Percentiles rank a stretch among this genome's conserved stretches.
phyloP scores from a whole-genome alignment of 495 filamentous ascomycete species.

The Aspergillus egyptiacus region DNA sequence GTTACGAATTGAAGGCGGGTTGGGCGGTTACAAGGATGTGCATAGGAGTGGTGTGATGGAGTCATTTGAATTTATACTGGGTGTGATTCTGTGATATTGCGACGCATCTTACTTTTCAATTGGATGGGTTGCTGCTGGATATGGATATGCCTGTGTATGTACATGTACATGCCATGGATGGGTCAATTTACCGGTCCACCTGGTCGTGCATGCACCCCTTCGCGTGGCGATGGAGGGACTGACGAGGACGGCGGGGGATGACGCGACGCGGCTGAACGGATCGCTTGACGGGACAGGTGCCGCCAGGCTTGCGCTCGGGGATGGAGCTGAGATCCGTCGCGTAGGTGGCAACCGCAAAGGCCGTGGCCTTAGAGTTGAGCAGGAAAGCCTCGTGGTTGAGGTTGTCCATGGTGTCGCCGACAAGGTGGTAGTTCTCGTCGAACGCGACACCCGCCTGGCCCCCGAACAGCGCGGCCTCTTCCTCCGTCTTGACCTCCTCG shows the following conservation, averaged over 20 bases:
- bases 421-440: slow-evolving; percentile 59
- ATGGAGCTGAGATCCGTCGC: slow-evolving; percentile 46
- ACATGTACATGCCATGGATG: not conserved
- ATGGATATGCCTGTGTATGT: too few species aligned
- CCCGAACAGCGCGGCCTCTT: slow-evolving; percentile 52
- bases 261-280: not conserved
- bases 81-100: too few species aligned
- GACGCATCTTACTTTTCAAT: not conserved
- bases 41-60: too few species aligned
- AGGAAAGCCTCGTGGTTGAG: slow-evolving; percentile 54
- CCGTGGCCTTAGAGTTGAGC: slow-evolving; percentile 55
- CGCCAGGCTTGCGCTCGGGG: slow-evolving; percentile 19
- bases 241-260: not conserved
- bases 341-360: slow-evolving; percentile 59
- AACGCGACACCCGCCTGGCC: slow-evolving; percentile 53
- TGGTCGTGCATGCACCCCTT: slow-evolving; percentile 1
- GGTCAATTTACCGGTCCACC: not conserved
- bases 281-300: not conserved
- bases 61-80: too few species aligned
- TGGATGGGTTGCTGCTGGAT: too few species aligned
- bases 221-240: slow-evolving; percentile 13
- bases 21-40: too few species aligned
- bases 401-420: slow-evolving; percentile 54
- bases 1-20: too few species aligned
- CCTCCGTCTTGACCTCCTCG: slow-evolving; percentile 57